Conservation (phyloP, 768 basidiomycete genomes). For the Panellus pusillus region DNA sequence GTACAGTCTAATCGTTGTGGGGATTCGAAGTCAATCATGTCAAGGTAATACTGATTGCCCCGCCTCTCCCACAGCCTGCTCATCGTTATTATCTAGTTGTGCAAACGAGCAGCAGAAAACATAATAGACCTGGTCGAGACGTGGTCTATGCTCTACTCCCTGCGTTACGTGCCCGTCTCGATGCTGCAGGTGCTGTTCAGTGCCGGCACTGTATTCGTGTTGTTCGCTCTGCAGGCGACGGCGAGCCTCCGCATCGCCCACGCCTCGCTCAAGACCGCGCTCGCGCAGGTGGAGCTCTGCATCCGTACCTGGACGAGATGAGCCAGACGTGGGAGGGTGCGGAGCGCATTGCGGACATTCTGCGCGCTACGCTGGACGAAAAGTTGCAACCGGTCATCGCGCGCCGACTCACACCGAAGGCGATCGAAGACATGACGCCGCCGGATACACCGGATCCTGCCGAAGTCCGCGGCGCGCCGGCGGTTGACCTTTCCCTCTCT, state of each 20-base stretch:
- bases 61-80: not conserved
- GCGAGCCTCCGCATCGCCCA: constrained; percentile 15
- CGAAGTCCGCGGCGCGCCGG: too few species aligned
- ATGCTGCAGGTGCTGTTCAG: constrained; percentile 37
- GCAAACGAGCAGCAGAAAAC: constrained; percentile 37
- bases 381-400: constrained; percentile 8
- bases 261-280: constrained; percentile 11
- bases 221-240: constrained; percentile 34
- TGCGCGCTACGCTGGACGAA: not conserved
- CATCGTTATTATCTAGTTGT: constrained; percentile 24
- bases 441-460: not conserved
- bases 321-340: constrained; percentile 9
- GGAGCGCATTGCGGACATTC: constrained; percentile 5
- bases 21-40: constrained; percentile 18
- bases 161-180: constrained; percentile 37
- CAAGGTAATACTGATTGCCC: constrained; percentile 5
- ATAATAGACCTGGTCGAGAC: constrained; percentile 33
- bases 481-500: too few species aligned
- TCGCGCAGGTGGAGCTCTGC: constrained; percentile 14
- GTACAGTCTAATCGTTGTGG: not conserved
- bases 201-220: constrained; percentile 40
- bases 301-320: constrained; percentile 6
- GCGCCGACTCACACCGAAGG: constrained; percentile 2
- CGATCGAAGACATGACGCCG: not conserved
- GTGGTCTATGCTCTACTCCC: constrained; percentile 35